A percentile compares a stretch with the other conserved stretches of the same genome.
Evolutionary conservation across 78 protist species (phyloP).

Genomic region (Emiliania huxleyi): DNA sequence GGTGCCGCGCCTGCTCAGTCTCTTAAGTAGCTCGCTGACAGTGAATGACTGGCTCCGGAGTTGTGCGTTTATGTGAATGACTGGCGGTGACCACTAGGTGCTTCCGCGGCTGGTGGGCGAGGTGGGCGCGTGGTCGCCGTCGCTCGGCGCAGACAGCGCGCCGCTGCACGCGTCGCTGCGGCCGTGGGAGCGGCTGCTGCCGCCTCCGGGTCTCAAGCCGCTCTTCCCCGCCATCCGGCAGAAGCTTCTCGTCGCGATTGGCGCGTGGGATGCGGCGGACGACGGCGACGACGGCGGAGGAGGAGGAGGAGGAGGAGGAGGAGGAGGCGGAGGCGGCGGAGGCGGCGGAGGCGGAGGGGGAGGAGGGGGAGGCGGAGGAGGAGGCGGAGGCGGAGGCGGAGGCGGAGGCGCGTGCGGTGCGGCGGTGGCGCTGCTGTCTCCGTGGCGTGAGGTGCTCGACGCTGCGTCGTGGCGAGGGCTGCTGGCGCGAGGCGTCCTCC

Average conservation of each 20-base stretch:
- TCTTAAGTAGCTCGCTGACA: no score
- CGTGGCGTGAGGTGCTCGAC: neutral
- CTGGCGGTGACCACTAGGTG: no score
- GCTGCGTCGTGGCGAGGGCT: neutral
- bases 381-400: no score
- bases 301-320: no score
- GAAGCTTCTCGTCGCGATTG: neutral
- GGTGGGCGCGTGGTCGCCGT: neutral
- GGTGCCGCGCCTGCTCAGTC: constrained; percentile 10
- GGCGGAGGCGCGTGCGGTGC: no score
- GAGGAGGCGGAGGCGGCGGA: no score
- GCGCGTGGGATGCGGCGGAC: neutral
- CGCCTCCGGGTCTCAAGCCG: neutral
- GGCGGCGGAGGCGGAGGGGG: no score
- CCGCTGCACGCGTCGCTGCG: neutral
- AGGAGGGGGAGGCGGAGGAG: no score
- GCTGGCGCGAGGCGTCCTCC: neutral
- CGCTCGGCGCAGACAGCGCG: neutral
- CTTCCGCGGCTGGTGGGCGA: neutral
- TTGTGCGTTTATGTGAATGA: no score
- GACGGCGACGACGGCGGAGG: neutral
- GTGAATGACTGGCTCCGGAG: no score
- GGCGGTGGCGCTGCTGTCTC: neutral
- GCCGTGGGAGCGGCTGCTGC: neutral
- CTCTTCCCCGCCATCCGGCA: neutral